phyloP scores from a whole-genome alignment of 2,329 filamentous ascomycete genomes.

The Gremmenia infestans region DNA sequence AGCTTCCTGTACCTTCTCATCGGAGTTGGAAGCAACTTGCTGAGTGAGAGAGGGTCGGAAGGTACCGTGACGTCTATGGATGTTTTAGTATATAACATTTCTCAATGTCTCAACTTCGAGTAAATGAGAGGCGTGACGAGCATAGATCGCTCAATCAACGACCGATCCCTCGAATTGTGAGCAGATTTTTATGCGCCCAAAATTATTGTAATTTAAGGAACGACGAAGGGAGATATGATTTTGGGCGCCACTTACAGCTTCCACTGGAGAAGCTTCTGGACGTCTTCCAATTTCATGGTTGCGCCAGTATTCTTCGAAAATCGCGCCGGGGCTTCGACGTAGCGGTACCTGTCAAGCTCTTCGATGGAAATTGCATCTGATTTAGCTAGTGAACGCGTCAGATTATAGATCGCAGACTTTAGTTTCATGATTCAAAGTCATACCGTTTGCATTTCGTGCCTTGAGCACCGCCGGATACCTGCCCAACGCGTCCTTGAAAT shows the following conservation, averaged over 20 bases:
- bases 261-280: constrained; percentile 62
- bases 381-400: constrained; percentile 19
- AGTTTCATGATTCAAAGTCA: constrained; percentile 4
- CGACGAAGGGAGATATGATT: not conserved
- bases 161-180: too few species aligned
- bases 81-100: not conserved
- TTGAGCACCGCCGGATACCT: constrained; percentile 26
- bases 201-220: constrained; percentile 5
- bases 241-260: constrained; percentile 52
- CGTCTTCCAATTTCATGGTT: constrained; percentile 50
- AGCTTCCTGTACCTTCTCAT: constrained; percentile 39
- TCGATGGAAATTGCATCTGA: constrained; percentile 34
- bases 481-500: constrained; percentile 27
- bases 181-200: constrained; percentile 6
- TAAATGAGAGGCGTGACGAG: too few species aligned
- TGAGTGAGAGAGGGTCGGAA: constrained; percentile 58
- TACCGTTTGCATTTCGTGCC: constrained; percentile 20
- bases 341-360: constrained; percentile 57
- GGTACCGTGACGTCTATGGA: constrained; percentile 47
- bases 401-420: not conserved
- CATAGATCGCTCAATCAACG: too few species aligned
- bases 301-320: constrained; percentile 37
- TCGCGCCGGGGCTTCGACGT: constrained; percentile 44
- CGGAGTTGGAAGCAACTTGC: constrained; percentile 50
- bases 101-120: too few species aligned